Conservation (phyloP, 2,329 filamentous ascomycete genomes). For the Aspergillus amoenus region DNA sequence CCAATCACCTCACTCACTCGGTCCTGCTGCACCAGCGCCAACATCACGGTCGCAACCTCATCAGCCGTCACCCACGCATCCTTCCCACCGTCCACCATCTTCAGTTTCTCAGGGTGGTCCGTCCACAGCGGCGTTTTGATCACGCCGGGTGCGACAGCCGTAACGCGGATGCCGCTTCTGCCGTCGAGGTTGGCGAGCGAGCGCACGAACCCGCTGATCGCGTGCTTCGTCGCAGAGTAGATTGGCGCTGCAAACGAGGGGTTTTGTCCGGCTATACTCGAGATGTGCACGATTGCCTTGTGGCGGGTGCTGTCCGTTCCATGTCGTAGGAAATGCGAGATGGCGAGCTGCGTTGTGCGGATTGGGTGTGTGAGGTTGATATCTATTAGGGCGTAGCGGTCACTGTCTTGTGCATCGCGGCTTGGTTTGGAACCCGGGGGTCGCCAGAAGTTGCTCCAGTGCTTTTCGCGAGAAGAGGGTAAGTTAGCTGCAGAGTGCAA, state of each 20-base stretch:
- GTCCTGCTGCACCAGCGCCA: conserved; percentile 54
- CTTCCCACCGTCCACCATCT: conserved; percentile 46
- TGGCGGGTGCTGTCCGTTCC: conserved; percentile 28
- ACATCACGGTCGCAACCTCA: conserved; percentile 60
- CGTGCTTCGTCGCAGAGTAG: conserved; percentile 52
- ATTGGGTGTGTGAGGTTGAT: conserved; percentile 56
- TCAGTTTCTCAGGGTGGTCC: conserved; percentile 60
- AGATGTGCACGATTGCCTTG: conserved; percentile 50
- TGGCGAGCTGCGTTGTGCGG: conserved; percentile 51
- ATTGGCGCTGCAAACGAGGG: conserved; percentile 42
- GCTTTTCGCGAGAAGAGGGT: conserved; percentile 24
- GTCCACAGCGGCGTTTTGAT: conserved; percentile 64
- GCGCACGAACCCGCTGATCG: conserved; percentile 50
- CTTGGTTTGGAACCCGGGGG: conserved; percentile 46
- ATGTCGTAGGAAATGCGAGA: conserved; percentile 47
- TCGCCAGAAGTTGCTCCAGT: conserved; percentile 52
- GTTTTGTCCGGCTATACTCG: conserved; percentile 48
- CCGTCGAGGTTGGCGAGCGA: conserved; percentile 51
- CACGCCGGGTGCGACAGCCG: conserved; percentile 60
- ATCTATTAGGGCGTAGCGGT: conserved; percentile 48
- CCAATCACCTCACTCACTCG: conserved; percentile 39
- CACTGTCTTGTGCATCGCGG: conserved; percentile 39
- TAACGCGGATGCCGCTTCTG: conserved; percentile 55
- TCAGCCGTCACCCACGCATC: conserved; percentile 62
- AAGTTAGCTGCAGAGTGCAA: not conserved